Percentiles rank a stretch among this genome's conserved stretches.
Evolutionary conservation across 164 flowering plant genomes (phyloP).

Genomic region (Amborella trichopoda): DNA sequence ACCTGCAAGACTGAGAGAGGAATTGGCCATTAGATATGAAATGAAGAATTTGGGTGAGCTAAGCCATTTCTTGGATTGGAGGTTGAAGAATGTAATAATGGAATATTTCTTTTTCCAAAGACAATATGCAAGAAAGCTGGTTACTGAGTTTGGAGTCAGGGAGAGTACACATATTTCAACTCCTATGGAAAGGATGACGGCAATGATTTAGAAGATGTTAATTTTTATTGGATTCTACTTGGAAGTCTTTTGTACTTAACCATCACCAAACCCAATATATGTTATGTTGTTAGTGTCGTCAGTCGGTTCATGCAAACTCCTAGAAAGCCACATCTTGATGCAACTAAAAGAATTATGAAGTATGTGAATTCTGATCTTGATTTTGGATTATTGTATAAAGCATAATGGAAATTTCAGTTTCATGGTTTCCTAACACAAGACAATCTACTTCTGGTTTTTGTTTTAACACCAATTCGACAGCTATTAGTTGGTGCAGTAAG

Average conservation of each 20-base stretch:
- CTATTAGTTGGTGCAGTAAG: slow-evolving; percentile 2
- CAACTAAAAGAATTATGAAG: background rate
- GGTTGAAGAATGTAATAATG: background rate
- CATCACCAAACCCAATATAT: slow-evolving; percentile 11
- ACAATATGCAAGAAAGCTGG: background rate
- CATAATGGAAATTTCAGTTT: background rate
- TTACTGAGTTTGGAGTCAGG: background rate
- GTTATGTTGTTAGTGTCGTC: slow-evolving; percentile 6
- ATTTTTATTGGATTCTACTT: background rate
- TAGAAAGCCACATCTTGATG: background rate
- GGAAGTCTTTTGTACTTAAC: slow-evolving; percentile 8
- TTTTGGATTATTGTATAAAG: background rate
- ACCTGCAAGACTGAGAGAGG: slow-evolving; percentile 5
- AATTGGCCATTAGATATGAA: slow-evolving; percentile 4
- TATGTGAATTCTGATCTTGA: background rate
- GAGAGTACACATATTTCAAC: background rate
- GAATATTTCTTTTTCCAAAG: slow-evolving; percentile 1
- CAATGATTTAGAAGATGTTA: background rate
- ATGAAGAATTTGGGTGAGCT: slow-evolving; percentile 3
- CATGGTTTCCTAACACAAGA: slow-evolving; percentile 10
- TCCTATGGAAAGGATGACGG: background rate
- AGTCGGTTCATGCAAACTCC: slow-evolving; percentile 6
- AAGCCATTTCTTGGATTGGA: slow-evolving; percentile 2
- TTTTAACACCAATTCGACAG: slow-evolving; percentile 8
- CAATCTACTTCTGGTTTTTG: slow-evolving; percentile 10